Conservation (phyloP, 1,139 yeast genomes). For the Meyerozyma elateridarum region DNA sequence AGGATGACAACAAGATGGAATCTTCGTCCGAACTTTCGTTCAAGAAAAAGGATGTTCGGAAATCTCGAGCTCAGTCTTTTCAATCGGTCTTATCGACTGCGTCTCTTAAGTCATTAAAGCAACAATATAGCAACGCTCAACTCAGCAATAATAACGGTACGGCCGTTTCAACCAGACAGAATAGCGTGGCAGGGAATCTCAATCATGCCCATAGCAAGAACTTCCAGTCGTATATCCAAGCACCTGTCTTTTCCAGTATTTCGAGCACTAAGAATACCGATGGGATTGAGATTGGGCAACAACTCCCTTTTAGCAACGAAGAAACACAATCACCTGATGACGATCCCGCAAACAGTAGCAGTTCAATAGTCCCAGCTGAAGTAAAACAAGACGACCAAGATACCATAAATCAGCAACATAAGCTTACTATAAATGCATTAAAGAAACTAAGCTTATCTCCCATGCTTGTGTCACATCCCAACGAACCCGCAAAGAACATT, state of each 20-base stretch:
- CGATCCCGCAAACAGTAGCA: constrained; percentile 7
- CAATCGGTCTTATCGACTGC: constrained; percentile 63
- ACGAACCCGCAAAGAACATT: background rate
- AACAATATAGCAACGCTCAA: constrained; percentile 18
- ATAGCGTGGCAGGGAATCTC: constrained; percentile 8
- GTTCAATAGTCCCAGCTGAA: constrained; percentile 11
- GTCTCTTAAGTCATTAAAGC: constrained; percentile 46
- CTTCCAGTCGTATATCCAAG: constrained; percentile 46
- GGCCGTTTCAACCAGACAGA: constrained; percentile 6
- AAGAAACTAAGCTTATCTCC: constrained; percentile 44
- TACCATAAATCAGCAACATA: constrained; percentile 38
- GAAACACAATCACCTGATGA: constrained; percentile 6
- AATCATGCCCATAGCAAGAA: constrained; percentile 21
- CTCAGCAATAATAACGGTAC: constrained; percentile 18
- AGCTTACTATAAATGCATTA: constrained; percentile 40
- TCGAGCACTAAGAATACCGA: constrained; percentile 27
- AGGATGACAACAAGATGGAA: constrained; percentile 2
- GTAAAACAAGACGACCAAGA: constrained; percentile 31
- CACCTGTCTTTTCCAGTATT: constrained; percentile 42
- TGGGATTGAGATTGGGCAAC: constrained; percentile 40
- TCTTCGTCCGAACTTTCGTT: constrained; percentile 32
- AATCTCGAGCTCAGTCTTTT: constrained; percentile 54
- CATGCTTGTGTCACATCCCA: constrained; percentile 20
- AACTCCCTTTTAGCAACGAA: constrained; percentile 35
- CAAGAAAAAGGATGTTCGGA: constrained; percentile 49